Percentiles rank a stretch among this genome's conserved stretches.
Evolutionary conservation across 2,329 filamentous ascomycete genomes (phyloP).

Genomic region (Calonectria pseudoturangicola): DNA sequence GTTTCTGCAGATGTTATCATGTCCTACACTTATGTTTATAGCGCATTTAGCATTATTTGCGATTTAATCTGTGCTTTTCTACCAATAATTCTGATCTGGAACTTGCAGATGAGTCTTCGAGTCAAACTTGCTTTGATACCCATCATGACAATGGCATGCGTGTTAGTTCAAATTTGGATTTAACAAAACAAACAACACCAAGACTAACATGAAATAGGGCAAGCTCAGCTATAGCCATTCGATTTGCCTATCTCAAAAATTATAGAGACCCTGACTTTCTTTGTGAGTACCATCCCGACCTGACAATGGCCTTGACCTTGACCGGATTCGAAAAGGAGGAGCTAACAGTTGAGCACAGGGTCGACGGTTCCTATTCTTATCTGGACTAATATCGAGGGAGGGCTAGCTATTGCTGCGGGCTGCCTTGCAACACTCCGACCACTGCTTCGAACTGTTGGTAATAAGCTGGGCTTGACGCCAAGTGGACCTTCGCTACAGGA

Average conservation of each 20-base stretch:
- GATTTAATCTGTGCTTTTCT: conserved; percentile 69
- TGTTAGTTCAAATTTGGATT: conserved; percentile 53
- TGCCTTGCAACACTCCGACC: conserved; percentile 64
- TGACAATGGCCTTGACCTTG: conserved; percentile 8
- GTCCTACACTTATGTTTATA: conserved; percentile 68
- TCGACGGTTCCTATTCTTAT: conserved; percentile 62
- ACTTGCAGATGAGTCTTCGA: conserved; percentile 68
- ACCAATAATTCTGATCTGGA: conserved; percentile 70
- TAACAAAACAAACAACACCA: background rate
- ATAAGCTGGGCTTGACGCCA: conserved; percentile 44
- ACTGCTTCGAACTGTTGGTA: conserved; percentile 56
- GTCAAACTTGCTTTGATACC: conserved; percentile 69
- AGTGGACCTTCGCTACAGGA: background rate
- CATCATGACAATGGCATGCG: conserved; percentile 72
- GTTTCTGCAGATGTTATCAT: conserved; percentile 62
- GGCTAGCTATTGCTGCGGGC: conserved; percentile 64
- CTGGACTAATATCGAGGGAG: conserved; percentile 65
- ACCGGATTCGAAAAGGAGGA: background rate
- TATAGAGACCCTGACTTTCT: conserved; percentile 60
- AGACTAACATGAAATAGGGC: conserved; percentile 53
- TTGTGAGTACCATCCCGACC: conserved; percentile 49
- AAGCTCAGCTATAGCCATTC: conserved; percentile 60
- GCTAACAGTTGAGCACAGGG: conserved; percentile 38
- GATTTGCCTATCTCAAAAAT: conserved; percentile 58
- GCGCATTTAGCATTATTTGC: conserved; percentile 64